Conservation (phyloP, 352 stramenopile species). For the Globisporangium middletonii region DNA sequence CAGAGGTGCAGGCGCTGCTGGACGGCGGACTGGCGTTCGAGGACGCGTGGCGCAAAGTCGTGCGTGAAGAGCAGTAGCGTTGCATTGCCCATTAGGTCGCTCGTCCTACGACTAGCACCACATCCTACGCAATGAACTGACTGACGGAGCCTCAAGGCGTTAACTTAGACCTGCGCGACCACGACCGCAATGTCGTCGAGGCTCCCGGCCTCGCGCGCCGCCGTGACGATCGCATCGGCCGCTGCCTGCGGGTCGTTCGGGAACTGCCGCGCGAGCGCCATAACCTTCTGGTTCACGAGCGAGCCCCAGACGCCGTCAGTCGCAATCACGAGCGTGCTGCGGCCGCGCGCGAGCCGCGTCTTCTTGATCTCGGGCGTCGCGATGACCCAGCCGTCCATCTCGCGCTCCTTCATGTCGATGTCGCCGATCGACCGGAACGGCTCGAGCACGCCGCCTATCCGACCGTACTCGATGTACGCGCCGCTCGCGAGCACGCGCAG, state of each 20-base stretch:
- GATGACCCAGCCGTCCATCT: conserved; percentile 75
- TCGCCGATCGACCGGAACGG: conserved; percentile 84
- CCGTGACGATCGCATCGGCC: conserved; percentile 44
- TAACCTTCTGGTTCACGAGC: conserved; percentile 51
- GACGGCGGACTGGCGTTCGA: conserved; percentile 36
- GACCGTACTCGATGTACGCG: conserved; percentile 59
- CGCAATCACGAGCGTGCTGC: conserved; percentile 51
- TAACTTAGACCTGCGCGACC: conserved; percentile 27
- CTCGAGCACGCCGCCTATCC: conserved; percentile 71
- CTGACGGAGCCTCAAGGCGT: background rate
- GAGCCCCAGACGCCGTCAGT: conserved; percentile 76
- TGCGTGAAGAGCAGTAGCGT: background rate
- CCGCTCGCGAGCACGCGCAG: conserved; percentile 53
- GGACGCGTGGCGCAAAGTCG: conserved; percentile 29
- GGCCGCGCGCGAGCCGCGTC: conserved; percentile 33
- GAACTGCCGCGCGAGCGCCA: conserved; percentile 29
- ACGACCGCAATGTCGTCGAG: conserved; percentile 62
- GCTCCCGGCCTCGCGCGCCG: conserved; percentile 46
- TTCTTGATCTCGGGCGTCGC: conserved; percentile 57
- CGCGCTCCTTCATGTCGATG: conserved; percentile 69
- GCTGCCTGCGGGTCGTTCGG: conserved; percentile 29
- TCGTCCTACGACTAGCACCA: background rate
- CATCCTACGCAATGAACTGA: background rate
- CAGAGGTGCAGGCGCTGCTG: conserved; percentile 33
- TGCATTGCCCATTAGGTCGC: background rate